Conservation (phyloP, 1,284 basidiomycete genomes). For the Inonotus hispidus region DNA sequence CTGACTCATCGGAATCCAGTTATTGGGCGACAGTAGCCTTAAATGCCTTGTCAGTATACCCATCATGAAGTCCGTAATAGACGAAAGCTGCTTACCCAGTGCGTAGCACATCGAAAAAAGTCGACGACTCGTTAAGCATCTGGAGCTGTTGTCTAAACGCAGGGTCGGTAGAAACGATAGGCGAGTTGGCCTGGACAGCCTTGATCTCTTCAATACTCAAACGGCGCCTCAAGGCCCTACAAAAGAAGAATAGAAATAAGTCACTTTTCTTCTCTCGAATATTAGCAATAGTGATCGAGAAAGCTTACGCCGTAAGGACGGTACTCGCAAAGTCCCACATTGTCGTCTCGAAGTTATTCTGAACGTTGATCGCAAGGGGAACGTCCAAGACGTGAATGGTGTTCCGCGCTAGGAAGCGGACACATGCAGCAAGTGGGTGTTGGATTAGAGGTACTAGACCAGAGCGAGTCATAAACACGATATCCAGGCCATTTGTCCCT, state of each 20-base stretch:
- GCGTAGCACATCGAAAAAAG: slow-evolving; percentile 13
- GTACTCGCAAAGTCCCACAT: slow-evolving; percentile 11
- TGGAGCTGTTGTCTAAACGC: slow-evolving; percentile 5
- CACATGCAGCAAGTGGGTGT: slow-evolving; percentile 14
- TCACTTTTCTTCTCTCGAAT: too few species aligned
- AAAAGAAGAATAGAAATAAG: neutral
- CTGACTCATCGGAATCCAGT: slow-evolving; percentile 2
- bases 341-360: slow-evolving; percentile 5
- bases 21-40: neutral
- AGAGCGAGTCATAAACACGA: slow-evolving; percentile 1
- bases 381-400: slow-evolving; percentile 9
- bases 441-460: slow-evolving; percentile 5
- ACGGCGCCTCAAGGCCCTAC: slow-evolving; percentile 1
- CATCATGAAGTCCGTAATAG: neutral
- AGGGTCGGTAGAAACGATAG: neutral
- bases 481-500: neutral
- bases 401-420: slow-evolving; percentile 2
- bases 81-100: slow-evolving; percentile 2
- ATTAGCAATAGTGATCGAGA: neutral
- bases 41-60: neutral
- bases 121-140: slow-evolving; percentile 13
- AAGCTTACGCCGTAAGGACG: slow-evolving; percentile 3
- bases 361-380: slow-evolving; percentile 2
- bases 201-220: slow-evolving; percentile 14
- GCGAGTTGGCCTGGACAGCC: slow-evolving; percentile 11